Conservation (phyloP, 805 yeast genomes). For the Candida krabiensis region DNA sequence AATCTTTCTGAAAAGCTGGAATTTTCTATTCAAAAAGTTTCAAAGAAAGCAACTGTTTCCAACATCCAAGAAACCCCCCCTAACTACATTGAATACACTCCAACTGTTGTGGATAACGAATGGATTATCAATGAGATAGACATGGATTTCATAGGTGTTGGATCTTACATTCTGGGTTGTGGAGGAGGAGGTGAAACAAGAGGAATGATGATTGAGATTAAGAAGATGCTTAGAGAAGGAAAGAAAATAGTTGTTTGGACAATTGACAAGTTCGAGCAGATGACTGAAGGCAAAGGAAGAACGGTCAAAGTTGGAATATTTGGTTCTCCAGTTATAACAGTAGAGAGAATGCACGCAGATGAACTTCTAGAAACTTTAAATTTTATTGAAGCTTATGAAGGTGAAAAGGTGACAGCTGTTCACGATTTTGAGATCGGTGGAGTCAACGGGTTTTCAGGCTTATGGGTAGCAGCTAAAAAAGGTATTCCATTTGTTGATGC, state of each 20-base stretch:
- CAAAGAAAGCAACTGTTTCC: not conserved
- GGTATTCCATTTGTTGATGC: conserved; percentile 34
- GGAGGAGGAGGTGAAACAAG: conserved; percentile 54
- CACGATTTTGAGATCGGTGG: conserved; percentile 42
- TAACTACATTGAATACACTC: conserved; percentile 30
- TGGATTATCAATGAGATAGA: conserved; percentile 41
- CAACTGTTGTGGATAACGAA: conserved; percentile 27
- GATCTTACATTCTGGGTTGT: conserved; percentile 44
- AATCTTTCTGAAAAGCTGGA: not conserved
- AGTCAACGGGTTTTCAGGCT: conserved; percentile 39
- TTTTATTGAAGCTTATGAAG: conserved; percentile 4
- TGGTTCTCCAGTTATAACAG: conserved; percentile 43
- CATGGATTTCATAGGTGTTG: conserved; percentile 40
- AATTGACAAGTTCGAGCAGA: conserved; percentile 22
- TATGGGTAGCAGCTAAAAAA: conserved; percentile 20
- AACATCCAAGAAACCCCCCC: conserved; percentile 7
- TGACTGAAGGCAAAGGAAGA: conserved; percentile 24
- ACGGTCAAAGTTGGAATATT: conserved; percentile 36
- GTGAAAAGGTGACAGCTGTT: not conserved
- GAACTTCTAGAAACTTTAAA: conserved; percentile 3
- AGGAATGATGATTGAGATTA: conserved; percentile 34
- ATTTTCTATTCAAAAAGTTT: not conserved
- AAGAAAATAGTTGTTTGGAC: conserved; percentile 28
- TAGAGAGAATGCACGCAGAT: conserved; percentile 35
- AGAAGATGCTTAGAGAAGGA: conserved; percentile 35